Conservation (phyloP, 768 basidiomycete species). For the Epithele typhae region DNA sequence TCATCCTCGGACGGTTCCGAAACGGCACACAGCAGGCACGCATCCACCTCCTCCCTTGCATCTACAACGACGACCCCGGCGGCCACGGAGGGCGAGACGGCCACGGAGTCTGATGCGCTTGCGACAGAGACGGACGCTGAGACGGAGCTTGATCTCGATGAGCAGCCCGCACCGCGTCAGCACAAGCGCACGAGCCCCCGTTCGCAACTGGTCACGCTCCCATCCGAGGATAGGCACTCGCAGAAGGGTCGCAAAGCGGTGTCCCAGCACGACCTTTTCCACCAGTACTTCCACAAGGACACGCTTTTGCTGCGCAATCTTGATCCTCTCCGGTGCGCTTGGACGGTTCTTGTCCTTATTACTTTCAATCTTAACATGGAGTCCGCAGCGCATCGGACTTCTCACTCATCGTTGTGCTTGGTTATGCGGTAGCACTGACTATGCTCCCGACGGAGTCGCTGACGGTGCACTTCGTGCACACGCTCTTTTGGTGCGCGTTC, state of each 20-base stretch:
- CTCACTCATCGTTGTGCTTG: constrained; percentile 69
- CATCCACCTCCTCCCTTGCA: constrained; percentile 21
- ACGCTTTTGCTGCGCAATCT: constrained; percentile 74
- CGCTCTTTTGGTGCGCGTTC: constrained; percentile 80
- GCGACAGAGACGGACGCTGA: constrained; percentile 61
- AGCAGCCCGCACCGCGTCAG: constrained; percentile 2
- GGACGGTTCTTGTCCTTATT: no score
- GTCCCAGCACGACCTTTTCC: constrained; percentile 86
- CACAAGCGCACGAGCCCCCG: constrained; percentile 6
- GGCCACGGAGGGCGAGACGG: constrained; percentile 68
- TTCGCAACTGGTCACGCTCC: no score
- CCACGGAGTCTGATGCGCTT: constrained; percentile 62
- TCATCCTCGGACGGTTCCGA: constrained; percentile 8
- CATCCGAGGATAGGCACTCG: not conserved
- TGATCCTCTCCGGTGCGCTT: constrained; percentile 75
- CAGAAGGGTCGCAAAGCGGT: constrained; percentile 13
- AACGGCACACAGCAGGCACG: constrained; percentile 14
- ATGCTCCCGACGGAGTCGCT: constrained; percentile 47
- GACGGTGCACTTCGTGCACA: constrained; percentile 76
- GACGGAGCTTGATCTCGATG: constrained; percentile 27
- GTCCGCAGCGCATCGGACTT: constrained; percentile 72
- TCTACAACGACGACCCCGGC: constrained; percentile 43
- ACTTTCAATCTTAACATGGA: no score
- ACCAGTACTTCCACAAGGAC: constrained; percentile 89
- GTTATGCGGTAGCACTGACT: constrained; percentile 55